Evolutionary conservation across 208 protist species (phyloP).

Genomic region (Angomonas ambiguus): DNA sequence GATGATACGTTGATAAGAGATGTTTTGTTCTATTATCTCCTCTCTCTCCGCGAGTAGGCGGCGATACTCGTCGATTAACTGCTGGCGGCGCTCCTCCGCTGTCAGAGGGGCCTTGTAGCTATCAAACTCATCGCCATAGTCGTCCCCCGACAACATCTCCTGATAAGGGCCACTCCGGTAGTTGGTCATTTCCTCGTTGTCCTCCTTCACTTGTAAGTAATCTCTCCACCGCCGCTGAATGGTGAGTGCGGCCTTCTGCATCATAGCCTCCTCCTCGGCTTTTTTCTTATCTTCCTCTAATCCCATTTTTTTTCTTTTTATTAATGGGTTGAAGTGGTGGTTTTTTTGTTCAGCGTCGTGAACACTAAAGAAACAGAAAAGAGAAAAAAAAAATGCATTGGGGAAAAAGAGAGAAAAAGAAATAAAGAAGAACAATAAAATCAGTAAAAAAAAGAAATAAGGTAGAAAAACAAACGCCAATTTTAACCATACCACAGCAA

Average conservation of each 20-base stretch:
- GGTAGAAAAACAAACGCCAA: conserved; percentile 5
- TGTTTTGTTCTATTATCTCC: conserved; percentile 52
- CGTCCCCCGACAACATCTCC: conserved; percentile 7
- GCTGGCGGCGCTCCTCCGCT: conserved; percentile 26
- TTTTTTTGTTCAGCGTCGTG: too few relatives aligned
- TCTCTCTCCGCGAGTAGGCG: conserved; percentile 52
- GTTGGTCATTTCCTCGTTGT: conserved; percentile 23
- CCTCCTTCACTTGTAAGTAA: conserved; percentile 24
- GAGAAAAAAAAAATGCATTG: conserved; percentile 10
- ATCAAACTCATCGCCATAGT: conserved; percentile 13
- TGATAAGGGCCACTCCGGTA: conserved; percentile 5
- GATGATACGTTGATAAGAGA: conserved; percentile 60
- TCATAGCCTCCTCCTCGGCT: conserved; percentile 46
- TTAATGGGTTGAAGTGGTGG: background rate
- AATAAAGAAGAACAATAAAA: background rate
- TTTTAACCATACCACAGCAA: too few relatives aligned
- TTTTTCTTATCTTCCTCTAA: background rate
- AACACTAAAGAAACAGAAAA: conserved; percentile 4
- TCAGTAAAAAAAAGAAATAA: conserved; percentile 9
- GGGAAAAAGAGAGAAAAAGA: background rate
- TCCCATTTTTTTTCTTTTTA: background rate
- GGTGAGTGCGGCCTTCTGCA: conserved; percentile 44
- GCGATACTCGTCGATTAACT: conserved; percentile 57
- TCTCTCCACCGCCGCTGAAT: conserved; percentile 73
- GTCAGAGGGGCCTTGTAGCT: conserved; percentile 13